Conservation (phyloP, 2,329 filamentous ascomycete species). For the Pseudogymnoascus sp. region DNA sequence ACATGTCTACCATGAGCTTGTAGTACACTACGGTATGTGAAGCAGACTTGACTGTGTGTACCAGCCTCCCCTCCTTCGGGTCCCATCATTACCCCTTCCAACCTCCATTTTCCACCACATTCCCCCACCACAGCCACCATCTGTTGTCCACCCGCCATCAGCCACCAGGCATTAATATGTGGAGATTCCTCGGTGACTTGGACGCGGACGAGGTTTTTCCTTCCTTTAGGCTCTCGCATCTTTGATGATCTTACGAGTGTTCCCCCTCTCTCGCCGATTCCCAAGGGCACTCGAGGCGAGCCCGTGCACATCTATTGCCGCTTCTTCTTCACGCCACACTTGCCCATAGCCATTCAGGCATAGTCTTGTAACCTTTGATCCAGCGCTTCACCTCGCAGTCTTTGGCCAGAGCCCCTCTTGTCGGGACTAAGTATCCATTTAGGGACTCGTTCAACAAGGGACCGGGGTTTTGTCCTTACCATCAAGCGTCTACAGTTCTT, state of each 20-base stretch:
- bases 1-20: background rate
- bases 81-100: conserved; percentile 5
- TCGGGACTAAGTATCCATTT: background rate
- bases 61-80: background rate
- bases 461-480: background rate
- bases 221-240: conserved; percentile 7
- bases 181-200: conserved; percentile 1
- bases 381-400: background rate
- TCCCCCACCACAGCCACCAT: conserved; percentile 4
- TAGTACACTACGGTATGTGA: conserved; percentile 4
- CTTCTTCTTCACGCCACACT: background rate
- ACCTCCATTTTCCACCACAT: background rate
- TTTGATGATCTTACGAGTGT: conserved; percentile 1
- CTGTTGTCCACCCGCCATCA: background rate
- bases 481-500: background rate
- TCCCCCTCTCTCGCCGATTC: background rate
- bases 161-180: conserved; percentile 6
- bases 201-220: conserved; percentile 7
- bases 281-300: background rate
- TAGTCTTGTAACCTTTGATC: background rate
- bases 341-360: background rate
- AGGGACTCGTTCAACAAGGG: conserved; percentile 3
- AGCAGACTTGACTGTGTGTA: background rate
- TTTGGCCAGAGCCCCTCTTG: conserved; percentile 5
- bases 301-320: conserved; percentile 2